Evolutionary conservation across 345 rosid species (phyloP).

Genomic region (Tarenaya hassleriana): DNA sequence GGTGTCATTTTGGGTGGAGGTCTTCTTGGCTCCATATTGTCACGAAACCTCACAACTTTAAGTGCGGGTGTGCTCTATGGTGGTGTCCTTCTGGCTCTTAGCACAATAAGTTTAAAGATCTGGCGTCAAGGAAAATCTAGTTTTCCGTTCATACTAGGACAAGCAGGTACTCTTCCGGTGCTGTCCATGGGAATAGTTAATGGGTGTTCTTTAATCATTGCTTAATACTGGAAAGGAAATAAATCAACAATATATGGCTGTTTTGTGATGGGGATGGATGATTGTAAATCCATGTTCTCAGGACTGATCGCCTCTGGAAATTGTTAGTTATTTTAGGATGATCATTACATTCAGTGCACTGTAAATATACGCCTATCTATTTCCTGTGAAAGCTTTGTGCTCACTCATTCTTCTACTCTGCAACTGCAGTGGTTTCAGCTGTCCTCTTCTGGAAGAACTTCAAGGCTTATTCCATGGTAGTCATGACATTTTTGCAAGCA

Average conservation of each 20-base stretch:
- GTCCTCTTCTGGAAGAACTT: slow-evolving; percentile 67
- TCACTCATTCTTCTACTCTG: background rate
- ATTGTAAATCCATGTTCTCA: background rate
- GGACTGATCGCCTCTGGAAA: slow-evolving; percentile 11
- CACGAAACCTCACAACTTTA: slow-evolving; percentile 52
- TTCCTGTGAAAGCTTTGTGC: slow-evolving; percentile 2
- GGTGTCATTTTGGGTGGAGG: slow-evolving; percentile 69
- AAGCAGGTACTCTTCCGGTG: slow-evolving; percentile 56
- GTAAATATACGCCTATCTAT: background rate
- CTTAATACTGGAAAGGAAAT: background rate
- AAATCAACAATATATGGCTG: background rate
- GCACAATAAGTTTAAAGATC: slow-evolving; percentile 70
- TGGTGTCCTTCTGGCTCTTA: slow-evolving; percentile 77
- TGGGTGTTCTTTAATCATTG: background rate
- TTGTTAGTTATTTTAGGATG: background rate
- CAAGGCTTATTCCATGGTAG: slow-evolving; percentile 54
- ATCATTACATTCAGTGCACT: slow-evolving; percentile 4
- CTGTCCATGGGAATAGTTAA: background rate
- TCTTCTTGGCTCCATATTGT: slow-evolving; percentile 61
- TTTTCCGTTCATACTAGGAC: slow-evolving; percentile 79
- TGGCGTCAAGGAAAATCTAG: slow-evolving; percentile 93
- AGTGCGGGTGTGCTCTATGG: slow-evolving; percentile 55
- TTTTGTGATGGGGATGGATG: background rate
- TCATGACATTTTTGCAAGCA: slow-evolving; percentile 4
- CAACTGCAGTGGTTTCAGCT: slow-evolving; percentile 67